Percentiles rank a stretch among this genome's conserved stretches.
Conservation (phyloP, 2,329 filamentous ascomycete species). For the Phaeosphaeriaceae sp. region DNA sequence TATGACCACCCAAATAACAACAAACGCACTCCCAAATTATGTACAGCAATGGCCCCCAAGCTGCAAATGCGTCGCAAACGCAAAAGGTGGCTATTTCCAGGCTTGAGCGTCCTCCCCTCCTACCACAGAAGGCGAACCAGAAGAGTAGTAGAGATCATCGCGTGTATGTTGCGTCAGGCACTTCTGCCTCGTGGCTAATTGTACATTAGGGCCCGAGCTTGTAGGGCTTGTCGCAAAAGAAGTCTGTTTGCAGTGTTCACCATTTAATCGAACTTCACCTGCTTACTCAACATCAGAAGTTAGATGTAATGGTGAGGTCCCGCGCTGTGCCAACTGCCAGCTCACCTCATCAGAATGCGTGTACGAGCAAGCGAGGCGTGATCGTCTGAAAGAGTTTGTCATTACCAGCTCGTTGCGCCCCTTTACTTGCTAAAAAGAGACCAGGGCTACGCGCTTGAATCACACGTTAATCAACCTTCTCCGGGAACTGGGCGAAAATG, state of each 20-base stretch:
- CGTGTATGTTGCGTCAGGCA: conserved; percentile 15
- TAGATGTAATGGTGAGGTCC: conserved; percentile 32
- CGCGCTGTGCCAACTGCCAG: conserved; percentile 26
- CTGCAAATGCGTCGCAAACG: background rate
- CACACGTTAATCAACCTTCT: conserved; percentile 24
- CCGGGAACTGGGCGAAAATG: conserved; percentile 20
- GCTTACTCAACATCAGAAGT: conserved; percentile 18
- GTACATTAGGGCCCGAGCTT: conserved; percentile 22
- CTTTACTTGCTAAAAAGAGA: background rate
- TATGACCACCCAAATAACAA: too few species aligned
- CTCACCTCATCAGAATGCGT: conserved; percentile 17
- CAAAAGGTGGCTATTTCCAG: conserved; percentile 24
- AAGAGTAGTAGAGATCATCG: conserved; percentile 21
- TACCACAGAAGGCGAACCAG: conserved; percentile 7
- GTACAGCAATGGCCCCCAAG: background rate
- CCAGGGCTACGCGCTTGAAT: conserved; percentile 30
- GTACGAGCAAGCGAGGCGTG: conserved; percentile 32
- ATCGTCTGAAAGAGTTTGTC: conserved; percentile 31
- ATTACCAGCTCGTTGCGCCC: too few species aligned
- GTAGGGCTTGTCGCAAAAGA: conserved; percentile 30
- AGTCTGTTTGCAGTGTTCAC: conserved; percentile 11
- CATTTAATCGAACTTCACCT: background rate
- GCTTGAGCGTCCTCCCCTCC: conserved; percentile 12
- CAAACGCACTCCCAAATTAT: background rate
- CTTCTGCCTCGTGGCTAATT: conserved; percentile 1